phyloP scores from a whole-genome alignment of 768 basidiomycete genomes.

The Termitomyces bulborhizus region DNA sequence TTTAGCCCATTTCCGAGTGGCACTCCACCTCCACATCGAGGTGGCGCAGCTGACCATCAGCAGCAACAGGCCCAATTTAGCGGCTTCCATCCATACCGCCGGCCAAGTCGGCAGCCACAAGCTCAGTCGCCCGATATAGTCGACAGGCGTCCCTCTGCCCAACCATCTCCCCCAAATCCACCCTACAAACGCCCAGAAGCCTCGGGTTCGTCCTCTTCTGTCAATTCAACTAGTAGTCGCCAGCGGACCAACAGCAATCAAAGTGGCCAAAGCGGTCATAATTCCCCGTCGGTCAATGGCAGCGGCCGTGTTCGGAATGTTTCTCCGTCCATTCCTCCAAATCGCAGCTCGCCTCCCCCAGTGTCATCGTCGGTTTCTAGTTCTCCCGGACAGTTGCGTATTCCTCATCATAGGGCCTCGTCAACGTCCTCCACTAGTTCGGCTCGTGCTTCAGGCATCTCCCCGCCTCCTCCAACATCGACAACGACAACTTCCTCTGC shows the following conservation, averaged over 20 bases:
- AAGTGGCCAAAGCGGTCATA: slow-evolving; percentile 43
- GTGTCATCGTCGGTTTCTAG: slow-evolving; percentile 22
- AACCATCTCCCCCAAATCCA: slow-evolving; percentile 48
- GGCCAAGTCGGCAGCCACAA: slow-evolving; percentile 49
- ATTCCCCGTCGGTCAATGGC: slow-evolving; percentile 25
- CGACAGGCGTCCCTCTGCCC: slow-evolving; percentile 43
- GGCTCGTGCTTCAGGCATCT: slow-evolving; percentile 28
- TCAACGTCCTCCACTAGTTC: slow-evolving; percentile 48
- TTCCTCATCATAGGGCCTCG: slow-evolving; percentile 23
- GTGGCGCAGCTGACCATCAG: slow-evolving; percentile 31
- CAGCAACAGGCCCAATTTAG: slow-evolving; percentile 37
- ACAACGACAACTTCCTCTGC: slow-evolving; percentile 28
- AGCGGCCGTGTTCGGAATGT: slow-evolving; percentile 32
- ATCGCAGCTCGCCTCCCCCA: slow-evolving; percentile 23
- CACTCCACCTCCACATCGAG: slow-evolving; percentile 59
- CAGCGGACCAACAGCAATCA: slow-evolving; percentile 70
- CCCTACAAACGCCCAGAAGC: slow-evolving; percentile 79
- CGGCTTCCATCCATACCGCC: slow-evolving; percentile 80
- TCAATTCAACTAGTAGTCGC: slow-evolving; percentile 62
- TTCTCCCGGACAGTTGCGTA: slow-evolving; percentile 22
- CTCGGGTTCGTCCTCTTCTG: slow-evolving; percentile 71
- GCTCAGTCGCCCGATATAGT: slow-evolving; percentile 24
- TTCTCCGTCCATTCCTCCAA: slow-evolving; percentile 23
- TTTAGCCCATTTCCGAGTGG: slow-evolving; percentile 67
- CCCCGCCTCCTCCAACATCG: slow-evolving; percentile 23